phyloP scores from a whole-genome alignment of 2,329 filamentous ascomycete genomes.

The Thelonectria discophora region DNA sequence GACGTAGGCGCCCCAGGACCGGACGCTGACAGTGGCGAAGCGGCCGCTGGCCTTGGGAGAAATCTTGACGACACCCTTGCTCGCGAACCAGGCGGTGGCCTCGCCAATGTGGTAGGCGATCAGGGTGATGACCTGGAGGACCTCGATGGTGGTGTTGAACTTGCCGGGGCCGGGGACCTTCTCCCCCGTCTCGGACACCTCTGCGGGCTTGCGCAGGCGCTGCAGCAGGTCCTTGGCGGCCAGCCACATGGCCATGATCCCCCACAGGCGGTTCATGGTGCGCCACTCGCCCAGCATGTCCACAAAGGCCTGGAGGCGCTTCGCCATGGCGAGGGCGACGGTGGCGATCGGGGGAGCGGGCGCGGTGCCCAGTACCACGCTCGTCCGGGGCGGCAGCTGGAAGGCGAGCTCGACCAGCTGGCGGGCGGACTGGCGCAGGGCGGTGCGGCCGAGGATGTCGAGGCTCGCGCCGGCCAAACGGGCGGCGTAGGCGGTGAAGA shows the following conservation, averaged over 20 bases:
- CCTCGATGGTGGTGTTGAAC: conserved; percentile 63
- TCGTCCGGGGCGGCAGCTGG: conserved; percentile 60
- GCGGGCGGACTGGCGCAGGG: conserved; percentile 62
- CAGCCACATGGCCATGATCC: conserved; percentile 75
- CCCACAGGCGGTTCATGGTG: conserved; percentile 80
- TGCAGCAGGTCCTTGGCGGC: conserved; percentile 65
- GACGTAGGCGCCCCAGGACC: conserved; percentile 84
- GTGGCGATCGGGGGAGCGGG: conserved; percentile 52
- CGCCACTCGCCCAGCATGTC: conserved; percentile 74
- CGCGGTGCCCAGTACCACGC: conserved; percentile 54
- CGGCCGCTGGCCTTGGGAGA: conserved; percentile 63
- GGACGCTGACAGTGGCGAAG: conserved; percentile 76
- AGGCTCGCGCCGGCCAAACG: conserved; percentile 64
- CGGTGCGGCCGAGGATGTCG: conserved; percentile 62
- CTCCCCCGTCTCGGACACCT: conserved; percentile 49
- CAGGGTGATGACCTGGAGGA: conserved; percentile 74
- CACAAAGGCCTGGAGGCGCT: conserved; percentile 68
- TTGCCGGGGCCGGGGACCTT: conserved; percentile 43
- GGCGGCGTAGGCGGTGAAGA: conserved; percentile 73
- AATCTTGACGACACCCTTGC: conserved; percentile 74
- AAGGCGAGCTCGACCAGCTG: conserved; percentile 63
- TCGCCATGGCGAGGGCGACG: conserved; percentile 58
- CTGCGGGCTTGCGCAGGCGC: conserved; percentile 41
- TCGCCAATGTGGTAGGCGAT: conserved; percentile 80
- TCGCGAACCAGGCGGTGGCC: conserved; percentile 80